phyloP scores from a whole-genome alignment of 225 moss, liverwort and hornwort genomes.

The Straminergon stramineum region DNA sequence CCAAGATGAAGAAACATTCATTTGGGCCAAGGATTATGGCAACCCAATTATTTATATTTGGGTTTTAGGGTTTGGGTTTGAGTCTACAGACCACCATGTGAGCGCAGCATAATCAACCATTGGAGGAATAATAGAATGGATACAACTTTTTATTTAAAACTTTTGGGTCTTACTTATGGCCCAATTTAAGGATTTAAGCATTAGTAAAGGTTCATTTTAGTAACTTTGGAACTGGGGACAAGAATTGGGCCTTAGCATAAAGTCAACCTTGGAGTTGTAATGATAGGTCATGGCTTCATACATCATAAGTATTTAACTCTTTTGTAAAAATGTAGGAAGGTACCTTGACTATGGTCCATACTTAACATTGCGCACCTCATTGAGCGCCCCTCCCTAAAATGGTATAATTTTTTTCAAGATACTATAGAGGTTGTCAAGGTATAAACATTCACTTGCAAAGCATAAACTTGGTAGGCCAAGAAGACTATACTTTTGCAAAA shows the following conservation, averaged over 20 bases:
- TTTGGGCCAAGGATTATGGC: not conserved
- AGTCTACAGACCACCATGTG: too few relatives aligned
- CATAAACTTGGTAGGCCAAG: rapidly evolving
- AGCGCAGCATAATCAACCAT: rapidly evolving
- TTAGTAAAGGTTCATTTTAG: rapidly evolving
- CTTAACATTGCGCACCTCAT: not conserved
- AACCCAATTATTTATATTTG: not conserved
- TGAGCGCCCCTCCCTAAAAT: not conserved
- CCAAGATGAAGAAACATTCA: not conserved
- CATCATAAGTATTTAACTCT: not conserved
- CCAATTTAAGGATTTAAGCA: not conserved
- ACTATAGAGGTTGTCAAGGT: not conserved
- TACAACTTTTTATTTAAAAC: not conserved
- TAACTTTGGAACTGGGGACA: not conserved
- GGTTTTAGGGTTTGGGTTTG: not conserved
- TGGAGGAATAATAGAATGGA: too few relatives aligned
- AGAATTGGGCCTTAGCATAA: not conserved
- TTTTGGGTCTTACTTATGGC: not conserved
- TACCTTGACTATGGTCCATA: not conserved
- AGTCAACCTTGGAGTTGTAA: not conserved
- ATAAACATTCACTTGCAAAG: not conserved
- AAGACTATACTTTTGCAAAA: not conserved
- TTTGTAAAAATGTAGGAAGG: not conserved
- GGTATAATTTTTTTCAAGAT: not conserved
- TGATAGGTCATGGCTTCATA: rapidly evolving